A percentile compares a stretch with the other conserved stretches of the same genome.
Evolutionary conservation across 1,284 basidiomycete genomes (phyloP).

Genomic region (Melampsora larici-populina): DNA sequence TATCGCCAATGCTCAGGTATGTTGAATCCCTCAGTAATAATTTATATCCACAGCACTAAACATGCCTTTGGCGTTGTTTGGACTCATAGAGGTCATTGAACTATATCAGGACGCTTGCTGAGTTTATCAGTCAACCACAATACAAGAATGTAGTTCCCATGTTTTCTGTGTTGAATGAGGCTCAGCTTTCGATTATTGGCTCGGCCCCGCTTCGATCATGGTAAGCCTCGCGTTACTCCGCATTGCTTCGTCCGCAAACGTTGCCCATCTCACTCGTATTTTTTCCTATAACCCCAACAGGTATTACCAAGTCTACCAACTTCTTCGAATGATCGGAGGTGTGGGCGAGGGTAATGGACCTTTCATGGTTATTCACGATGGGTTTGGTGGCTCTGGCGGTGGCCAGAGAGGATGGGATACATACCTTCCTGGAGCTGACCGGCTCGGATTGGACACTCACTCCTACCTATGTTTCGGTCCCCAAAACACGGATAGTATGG

Average conservation of each 20-base stretch:
- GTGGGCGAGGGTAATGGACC: slow-evolving; percentile 75
- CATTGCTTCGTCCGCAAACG: not conserved
- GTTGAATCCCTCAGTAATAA: not conserved
- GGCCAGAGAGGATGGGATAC: slow-evolving; percentile 67
- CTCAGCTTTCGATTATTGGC: slow-evolving; percentile 45
- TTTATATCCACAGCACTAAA: not conserved
- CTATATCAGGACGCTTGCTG: slow-evolving; percentile 51
- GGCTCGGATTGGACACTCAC: slow-evolving; percentile 69
- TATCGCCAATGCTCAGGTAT: slow-evolving; percentile 50
- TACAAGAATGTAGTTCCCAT: slow-evolving; percentile 50
- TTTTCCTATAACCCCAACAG: slow-evolving; percentile 52
- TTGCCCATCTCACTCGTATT: slow-evolving; percentile 31
- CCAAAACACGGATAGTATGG: slow-evolving; percentile 45
- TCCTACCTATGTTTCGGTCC: slow-evolving; percentile 53
- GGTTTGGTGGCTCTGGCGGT: slow-evolving; percentile 60
- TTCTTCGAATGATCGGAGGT: slow-evolving; percentile 73
- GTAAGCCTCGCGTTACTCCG: not conserved
- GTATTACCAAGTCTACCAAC: slow-evolving; percentile 72
- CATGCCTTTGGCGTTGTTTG: not conserved
- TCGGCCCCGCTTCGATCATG: slow-evolving; percentile 23
- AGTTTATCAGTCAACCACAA: slow-evolving; percentile 52
- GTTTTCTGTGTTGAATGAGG: slow-evolving; percentile 49
- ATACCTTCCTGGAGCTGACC: slow-evolving; percentile 63
- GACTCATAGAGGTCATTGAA: slow-evolving; percentile 38
- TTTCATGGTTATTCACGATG: slow-evolving; percentile 72